Conservation (phyloP, 805 yeast species). For the Saccharomycopsis schoenii region DNA sequence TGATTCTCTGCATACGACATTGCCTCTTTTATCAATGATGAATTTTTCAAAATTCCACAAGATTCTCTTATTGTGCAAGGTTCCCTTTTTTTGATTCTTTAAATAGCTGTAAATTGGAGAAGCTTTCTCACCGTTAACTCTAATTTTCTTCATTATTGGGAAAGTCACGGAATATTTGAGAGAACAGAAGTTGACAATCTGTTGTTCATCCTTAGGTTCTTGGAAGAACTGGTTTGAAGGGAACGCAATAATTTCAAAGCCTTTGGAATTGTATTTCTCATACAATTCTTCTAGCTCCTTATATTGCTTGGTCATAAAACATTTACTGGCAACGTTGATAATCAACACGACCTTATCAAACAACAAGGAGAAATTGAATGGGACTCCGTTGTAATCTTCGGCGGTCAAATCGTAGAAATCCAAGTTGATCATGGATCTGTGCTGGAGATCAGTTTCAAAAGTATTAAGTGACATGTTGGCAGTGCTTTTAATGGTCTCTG, state of each 20-base stretch:
- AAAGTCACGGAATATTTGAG: slow-evolving; percentile 70
- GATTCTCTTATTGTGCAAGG: slow-evolving; percentile 61
- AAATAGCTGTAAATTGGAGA: slow-evolving; percentile 63
- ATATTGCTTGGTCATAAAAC: slow-evolving; percentile 58
- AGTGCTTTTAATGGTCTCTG: background rate
- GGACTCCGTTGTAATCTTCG: slow-evolving; percentile 30
- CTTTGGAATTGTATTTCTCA: slow-evolving; percentile 46
- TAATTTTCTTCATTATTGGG: slow-evolving; percentile 69
- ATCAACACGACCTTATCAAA: slow-evolving; percentile 39
- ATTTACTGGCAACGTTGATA: slow-evolving; percentile 35
- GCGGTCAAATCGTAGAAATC: slow-evolving; percentile 34
- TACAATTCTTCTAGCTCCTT: slow-evolving; percentile 53
- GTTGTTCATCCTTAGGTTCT: slow-evolving; percentile 23
- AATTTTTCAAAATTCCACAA: slow-evolving; percentile 80
- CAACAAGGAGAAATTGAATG: slow-evolving; percentile 30
- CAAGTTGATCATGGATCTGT: slow-evolving; percentile 9
- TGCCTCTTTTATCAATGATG: slow-evolving; percentile 46
- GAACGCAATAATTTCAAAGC: slow-evolving; percentile 58
- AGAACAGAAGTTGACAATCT: slow-evolving; percentile 63
- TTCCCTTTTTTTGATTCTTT: slow-evolving; percentile 48
- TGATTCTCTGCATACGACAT: slow-evolving; percentile 39
- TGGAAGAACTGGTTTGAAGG: slow-evolving; percentile 73
- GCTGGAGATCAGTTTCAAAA: background rate
- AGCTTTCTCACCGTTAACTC: slow-evolving; percentile 66
- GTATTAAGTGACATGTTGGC: background rate